Evolutionary conservation across 2,329 filamentous ascomycete genomes (phyloP), one percentile per base, ranked within the genome.

Genomic region (Claviceps maximensis): DNA sequence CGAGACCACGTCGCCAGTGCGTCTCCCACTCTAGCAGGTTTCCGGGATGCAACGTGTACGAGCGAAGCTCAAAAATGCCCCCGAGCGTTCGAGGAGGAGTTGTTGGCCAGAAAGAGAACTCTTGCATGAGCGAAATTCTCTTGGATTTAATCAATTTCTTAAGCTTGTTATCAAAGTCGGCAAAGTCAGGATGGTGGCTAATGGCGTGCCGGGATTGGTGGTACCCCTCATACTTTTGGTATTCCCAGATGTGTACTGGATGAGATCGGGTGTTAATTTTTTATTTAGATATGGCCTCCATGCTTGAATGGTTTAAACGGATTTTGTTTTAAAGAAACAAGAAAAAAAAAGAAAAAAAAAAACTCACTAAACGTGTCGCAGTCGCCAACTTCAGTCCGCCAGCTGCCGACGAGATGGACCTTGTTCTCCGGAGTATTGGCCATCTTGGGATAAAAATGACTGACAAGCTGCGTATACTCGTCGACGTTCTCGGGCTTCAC

Each of bases 101-200:
- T 3, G 93, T 98, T 1, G 93, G 93, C 93, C 93, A 98, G 78
- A 98, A 98, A 38, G 90, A 95, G 72, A 98, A 98, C 70, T 98
- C 93, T 69, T 98, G 93, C 93, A 98, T 98, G 50, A 98, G 78
- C 0, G 90, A 96, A 4, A 85, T 86, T 60, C 84, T 82, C 75
- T 95, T 97, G 58, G 81, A 81, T 55, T 77, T 83, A 65, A 98
- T 91, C 57, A 97, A 75, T n/a, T 74, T 77, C 70, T 89, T 90
- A 51, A 98, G 83, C 71, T 91, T 87, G 57, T 74, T 74, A 66
- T 95, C 88, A 65, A 96, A 96, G 10, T 80, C 84, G 59, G 83
- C 73, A 67, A 89, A 97, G 19, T 89, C 89, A 57, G 88, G 86
- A 63, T 95, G 88, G 61, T 78, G 74, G 56, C 87, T 82, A 59